These are phyloP conservation scores for Suillus subluteus DNA, from an alignment of 768 basidiomycete species.

Conservation along the genomic window DNA sequence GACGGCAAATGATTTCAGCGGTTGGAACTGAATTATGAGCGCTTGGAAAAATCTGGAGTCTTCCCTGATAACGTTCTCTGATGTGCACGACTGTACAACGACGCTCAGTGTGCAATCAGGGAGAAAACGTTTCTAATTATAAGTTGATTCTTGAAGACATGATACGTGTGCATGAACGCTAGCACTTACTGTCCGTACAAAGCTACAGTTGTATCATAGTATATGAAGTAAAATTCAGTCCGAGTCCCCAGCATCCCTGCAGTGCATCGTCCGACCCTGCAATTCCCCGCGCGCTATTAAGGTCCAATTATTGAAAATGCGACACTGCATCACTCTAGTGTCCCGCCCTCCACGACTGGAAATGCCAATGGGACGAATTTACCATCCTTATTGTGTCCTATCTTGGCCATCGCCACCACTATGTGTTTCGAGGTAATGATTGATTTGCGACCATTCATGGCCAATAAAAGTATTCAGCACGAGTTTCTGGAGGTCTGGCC, in stretches of 20 bases:
- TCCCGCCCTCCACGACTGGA: background rate
- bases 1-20: too few relatives aligned
- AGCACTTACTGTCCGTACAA: background rate
- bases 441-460: background rate
- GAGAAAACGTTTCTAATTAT: too few relatives aligned
- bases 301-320: background rate
- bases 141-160: too few relatives aligned
- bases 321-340: background rate
- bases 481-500: background rate
- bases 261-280: background rate
- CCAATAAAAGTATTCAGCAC: background rate
- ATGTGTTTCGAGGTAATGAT: background rate
- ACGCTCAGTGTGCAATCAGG: too few relatives aligned
- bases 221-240: background rate
- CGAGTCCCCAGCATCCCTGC: background rate
- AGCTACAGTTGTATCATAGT: background rate
- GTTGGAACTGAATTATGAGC: too few relatives aligned
- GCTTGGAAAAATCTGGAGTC: too few relatives aligned
- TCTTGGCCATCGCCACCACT: background rate
- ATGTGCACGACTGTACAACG: too few relatives aligned
- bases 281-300: background rate
- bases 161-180: too few relatives aligned
- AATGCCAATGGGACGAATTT: background rate
- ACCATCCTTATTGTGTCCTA: background rate
- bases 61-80: too few relatives aligned